Conservation (phyloP, 2,329 filamentous ascomycete genomes). For the Curvularia lunata region DNA sequence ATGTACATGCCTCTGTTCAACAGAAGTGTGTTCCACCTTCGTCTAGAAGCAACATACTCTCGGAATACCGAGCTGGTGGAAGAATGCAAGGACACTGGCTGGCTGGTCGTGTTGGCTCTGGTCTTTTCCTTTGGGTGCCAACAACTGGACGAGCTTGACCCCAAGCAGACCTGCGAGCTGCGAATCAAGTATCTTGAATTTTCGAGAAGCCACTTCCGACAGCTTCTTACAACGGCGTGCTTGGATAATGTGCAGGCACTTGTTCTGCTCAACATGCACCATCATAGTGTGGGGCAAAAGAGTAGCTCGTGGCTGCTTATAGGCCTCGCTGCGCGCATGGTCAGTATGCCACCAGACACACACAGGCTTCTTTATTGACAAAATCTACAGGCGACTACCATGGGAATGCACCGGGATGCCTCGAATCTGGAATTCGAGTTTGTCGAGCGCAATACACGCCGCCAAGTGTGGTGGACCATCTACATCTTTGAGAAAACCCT, state of each 20-base stretch:
- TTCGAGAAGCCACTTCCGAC: constrained; percentile 45
- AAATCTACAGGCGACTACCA: constrained; percentile 47
- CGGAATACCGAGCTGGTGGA: constrained; percentile 23
- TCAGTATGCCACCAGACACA: constrained; percentile 8
- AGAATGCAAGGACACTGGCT: constrained; percentile 50
- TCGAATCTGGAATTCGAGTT: constrained; percentile 49
- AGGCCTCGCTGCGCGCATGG: constrained; percentile 52
- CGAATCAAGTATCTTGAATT: constrained; percentile 36
- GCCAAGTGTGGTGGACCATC: constrained; percentile 38
- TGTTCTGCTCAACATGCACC: constrained; percentile 52
- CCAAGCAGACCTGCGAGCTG: constrained; percentile 25
- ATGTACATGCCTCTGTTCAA: constrained; percentile 50
- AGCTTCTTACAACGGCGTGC: constrained; percentile 48
- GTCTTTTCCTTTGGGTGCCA: constrained; percentile 53
- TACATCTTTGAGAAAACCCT: constrained; percentile 36
- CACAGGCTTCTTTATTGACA: not conserved
- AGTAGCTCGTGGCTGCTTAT: constrained; percentile 52
- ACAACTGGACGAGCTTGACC: constrained; percentile 43
- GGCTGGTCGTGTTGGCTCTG: constrained; percentile 52
- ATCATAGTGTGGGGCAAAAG: constrained; percentile 52
- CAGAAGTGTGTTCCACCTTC: constrained; percentile 49
- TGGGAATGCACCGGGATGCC: constrained; percentile 55
- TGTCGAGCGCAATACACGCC: constrained; percentile 35
- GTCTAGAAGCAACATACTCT: constrained; percentile 50
- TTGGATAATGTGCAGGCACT: constrained; percentile 54